Percentiles rank a stretch among this genome's conserved stretches.
phyloP scores from a whole-genome alignment of 371 early-diverging fungal species.

The Mucor mucedo region DNA sequence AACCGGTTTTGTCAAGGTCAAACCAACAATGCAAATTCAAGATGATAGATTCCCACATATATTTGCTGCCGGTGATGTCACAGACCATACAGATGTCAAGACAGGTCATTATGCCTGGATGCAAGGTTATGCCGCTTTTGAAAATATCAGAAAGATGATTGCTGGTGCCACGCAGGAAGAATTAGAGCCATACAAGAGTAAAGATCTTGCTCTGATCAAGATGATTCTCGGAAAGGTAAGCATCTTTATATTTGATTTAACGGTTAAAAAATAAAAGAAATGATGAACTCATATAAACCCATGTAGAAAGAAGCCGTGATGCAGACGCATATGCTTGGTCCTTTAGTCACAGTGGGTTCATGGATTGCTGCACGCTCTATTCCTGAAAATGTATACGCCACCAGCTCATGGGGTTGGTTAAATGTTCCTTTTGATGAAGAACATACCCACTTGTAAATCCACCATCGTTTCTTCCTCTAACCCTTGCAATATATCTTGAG shows the following conservation, averaged over 20 bases:
- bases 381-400: constrained; percentile 43
- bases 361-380: constrained; percentile 47
- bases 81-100: constrained; percentile 54
- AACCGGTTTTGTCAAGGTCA: constrained; percentile 58
- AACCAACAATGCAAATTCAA: constrained; percentile 68
- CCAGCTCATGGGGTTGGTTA: constrained; percentile 31
- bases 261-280: neutral
- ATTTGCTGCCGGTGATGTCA: constrained; percentile 71
- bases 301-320: constrained; percentile 45
- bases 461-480: neutral
- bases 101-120: constrained; percentile 58
- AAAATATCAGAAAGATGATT: constrained; percentile 39
- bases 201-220: constrained; percentile 45
- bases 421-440: constrained; percentile 19
- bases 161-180: constrained; percentile 31
- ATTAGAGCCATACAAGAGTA: constrained; percentile 42
- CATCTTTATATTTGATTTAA: neutral
- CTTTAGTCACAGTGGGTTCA: constrained; percentile 40
- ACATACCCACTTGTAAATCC: neutral
- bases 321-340: constrained; percentile 45
- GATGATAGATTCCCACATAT: constrained; percentile 67
- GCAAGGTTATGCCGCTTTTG: constrained; percentile 41
- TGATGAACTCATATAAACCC: neutral
- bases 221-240: constrained; percentile 43
- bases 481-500: neutral